Percentiles rank a stretch among this genome's conserved stretches.
phyloP scores from a whole-genome alignment of 2,329 filamentous ascomycete genomes.

The Alternaria metachromatica region DNA sequence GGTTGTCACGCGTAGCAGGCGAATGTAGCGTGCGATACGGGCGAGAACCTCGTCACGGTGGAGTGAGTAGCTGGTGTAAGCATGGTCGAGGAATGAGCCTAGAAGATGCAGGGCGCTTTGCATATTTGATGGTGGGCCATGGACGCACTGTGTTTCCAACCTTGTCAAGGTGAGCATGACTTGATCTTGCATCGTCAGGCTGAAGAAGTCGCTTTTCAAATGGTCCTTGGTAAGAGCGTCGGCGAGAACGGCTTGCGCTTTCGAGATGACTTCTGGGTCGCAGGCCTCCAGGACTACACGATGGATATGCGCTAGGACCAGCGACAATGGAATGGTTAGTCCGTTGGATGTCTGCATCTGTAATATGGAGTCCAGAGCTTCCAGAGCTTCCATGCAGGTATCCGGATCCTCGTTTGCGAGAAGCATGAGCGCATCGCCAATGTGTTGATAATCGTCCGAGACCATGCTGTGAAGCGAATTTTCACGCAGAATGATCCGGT shows the following conservation, averaged over 20 bases:
- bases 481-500: conserved; percentile 32
- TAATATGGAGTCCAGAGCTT: conserved; percentile 29
- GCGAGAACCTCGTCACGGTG: conserved; percentile 10
- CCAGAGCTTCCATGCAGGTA: conserved; percentile 33
- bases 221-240: conserved; percentile 17
- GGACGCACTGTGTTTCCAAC: conserved; percentile 38
- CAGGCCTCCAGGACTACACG: conserved; percentile 20
- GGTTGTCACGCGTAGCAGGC: conserved; percentile 38
- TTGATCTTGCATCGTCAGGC: conserved; percentile 17
- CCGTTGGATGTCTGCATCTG: conserved; percentile 9
- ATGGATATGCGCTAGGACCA: conserved; percentile 32
- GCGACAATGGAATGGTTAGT: conserved; percentile 20
- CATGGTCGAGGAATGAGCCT: conserved; percentile 41
- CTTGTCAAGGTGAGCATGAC: conserved; percentile 23
- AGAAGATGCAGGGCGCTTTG: conserved; percentile 41
- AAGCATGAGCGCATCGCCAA: conserved; percentile 30
- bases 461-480: conserved; percentile 14
- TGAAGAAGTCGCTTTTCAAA: conserved; percentile 23
- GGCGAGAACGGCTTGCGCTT: conserved; percentile 37
- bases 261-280: conserved; percentile 39
- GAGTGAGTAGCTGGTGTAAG: conserved; percentile 15
- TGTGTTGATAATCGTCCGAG: conserved; percentile 28
- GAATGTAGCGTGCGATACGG: conserved; percentile 34
- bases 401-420: conserved; percentile 34
- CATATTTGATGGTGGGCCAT: conserved; percentile 38